Evolutionary conservation across 2,329 filamentous ascomycete genomes (phyloP).

Genomic region (Colletotrichum eleusines): DNA sequence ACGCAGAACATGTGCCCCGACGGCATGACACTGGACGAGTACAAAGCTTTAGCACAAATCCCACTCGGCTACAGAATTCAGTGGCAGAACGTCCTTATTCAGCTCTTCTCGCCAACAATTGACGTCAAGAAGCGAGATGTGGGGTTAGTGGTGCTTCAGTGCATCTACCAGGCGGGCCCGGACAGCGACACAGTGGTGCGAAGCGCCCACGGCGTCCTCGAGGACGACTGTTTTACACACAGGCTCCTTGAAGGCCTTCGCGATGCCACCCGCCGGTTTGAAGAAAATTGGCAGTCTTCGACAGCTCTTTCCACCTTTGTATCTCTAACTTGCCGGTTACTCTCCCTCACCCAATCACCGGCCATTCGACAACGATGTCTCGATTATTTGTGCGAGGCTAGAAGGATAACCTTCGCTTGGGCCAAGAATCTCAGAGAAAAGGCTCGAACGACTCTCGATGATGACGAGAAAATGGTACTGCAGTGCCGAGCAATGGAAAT

Average conservation of each 20-base stretch:
- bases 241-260: slow-evolving; percentile 51
- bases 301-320: slow-evolving; percentile 56
- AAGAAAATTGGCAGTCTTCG: slow-evolving; percentile 65
- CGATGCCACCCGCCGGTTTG: slow-evolving; percentile 50
- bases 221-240: not conserved
- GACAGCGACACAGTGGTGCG: not conserved
- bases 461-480: slow-evolving; percentile 49
- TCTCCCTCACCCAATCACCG: slow-evolving; percentile 56
- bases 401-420: slow-evolving; percentile 50
- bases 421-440: slow-evolving; percentile 20
- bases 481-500: slow-evolving; percentile 52
- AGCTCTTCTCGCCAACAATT: slow-evolving; percentile 61
- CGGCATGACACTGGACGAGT: slow-evolving; percentile 65
- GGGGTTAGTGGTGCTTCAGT: slow-evolving; percentile 61
- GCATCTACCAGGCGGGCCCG: slow-evolving; percentile 61
- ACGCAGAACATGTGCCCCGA: slow-evolving; percentile 60
- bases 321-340: slow-evolving; percentile 56
- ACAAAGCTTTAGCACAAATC: slow-evolving; percentile 62
- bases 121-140: slow-evolving; percentile 65
- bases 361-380: slow-evolving; percentile 47
- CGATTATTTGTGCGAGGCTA: slow-evolving; percentile 48
- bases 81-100: slow-evolving; percentile 67
- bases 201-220: not conserved
- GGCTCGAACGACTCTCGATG: slow-evolving; percentile 38
- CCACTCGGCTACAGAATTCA: slow-evolving; percentile 62